Base-by-base conservation (phyloP, 2,329 filamentous ascomycete genomes). In the Lanzia echinophila region DNA sequence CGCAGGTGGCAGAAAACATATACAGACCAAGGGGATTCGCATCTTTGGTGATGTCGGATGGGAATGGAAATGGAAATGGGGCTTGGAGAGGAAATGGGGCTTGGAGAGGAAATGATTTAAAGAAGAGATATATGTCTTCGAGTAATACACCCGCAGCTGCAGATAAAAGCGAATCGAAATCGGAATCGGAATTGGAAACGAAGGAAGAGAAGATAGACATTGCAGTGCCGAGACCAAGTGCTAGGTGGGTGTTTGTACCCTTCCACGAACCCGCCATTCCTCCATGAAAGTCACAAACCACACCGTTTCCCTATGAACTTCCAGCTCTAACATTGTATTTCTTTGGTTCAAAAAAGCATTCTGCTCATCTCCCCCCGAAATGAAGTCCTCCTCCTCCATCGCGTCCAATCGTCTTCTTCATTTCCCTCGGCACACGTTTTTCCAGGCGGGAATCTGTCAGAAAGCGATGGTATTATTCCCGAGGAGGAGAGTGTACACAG, bases 391-490 rank as follows among this genome's bases (percentile, higher is more conserved):
- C 82, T 97, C 17, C 82, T 97, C 8, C 90, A 90, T 69, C 85
- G 94, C 58, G 89, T 95, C 2, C 79, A 85, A 60, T 90, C 86
- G 1, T 94, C 89, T 0, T 83, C 81, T 1, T 87, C 90, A 2
- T 97, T 96, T 66, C 82, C 92, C 3, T 92, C 89, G 0, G 94
- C 92, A 0, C 90, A 97, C 67, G 94, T 99, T 57, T 99, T 99
- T 62, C 92, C 94, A 0, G 94, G 94, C 33, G 94, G 94, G 6
- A 90, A 90, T 63, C 77, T 96, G 12, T 70, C 80, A 0, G 79
- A 80, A 19, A 89, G 96, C 64, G 92, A 97, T 62, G 90, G 88
- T 2, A 60, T 60, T 0, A 68, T 81, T 1, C 76, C 78, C 0
- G 59, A 58, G 0, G 62, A 67, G 0, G 75, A 76, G 15, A 74